A percentile compares a stretch with the other conserved stretches of the same genome.
phyloP scores from a whole-genome alignment of 495 filamentous ascomycete species.

The Annulohypoxylon moriforme region DNA sequence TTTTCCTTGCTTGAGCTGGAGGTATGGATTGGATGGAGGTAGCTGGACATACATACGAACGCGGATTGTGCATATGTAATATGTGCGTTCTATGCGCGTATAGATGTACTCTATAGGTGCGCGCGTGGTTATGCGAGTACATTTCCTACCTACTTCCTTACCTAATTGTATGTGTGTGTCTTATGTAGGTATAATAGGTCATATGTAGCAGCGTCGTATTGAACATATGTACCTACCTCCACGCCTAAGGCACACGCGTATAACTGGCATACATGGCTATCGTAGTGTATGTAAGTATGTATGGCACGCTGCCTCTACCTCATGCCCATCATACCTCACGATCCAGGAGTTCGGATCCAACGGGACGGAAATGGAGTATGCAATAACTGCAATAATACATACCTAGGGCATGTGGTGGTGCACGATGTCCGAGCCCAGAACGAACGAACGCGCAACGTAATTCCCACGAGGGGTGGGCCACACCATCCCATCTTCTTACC shows the following conservation, averaged over 20 bases:
- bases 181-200: background rate
- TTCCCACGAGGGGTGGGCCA: conserved; percentile 6
- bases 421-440: background rate
- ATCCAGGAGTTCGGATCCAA: conserved; percentile 33
- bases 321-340: conserved; percentile 4
- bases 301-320: conserved; percentile 9
- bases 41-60: too few relatives aligned
- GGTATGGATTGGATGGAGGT: conserved; percentile 8
- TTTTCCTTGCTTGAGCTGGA: background rate
- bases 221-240: background rate
- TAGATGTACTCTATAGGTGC: background rate
- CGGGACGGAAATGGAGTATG: conserved; percentile 20
- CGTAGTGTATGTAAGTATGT: conserved; percentile 8
- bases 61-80: conserved; percentile 1
- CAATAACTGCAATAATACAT: conserved; percentile 17
- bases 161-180: background rate
- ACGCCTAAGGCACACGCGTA: background rate
- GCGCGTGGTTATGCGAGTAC: background rate
- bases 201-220: background rate
- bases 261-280: conserved; percentile 9
- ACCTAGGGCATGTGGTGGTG: background rate
- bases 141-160: background rate
- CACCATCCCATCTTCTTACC: background rate
- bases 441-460: background rate
- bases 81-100: background rate